Evolutionary conservation across 768 basidiomycete species (phyloP).

Genomic region (Kwoniella heveanensis): DNA sequence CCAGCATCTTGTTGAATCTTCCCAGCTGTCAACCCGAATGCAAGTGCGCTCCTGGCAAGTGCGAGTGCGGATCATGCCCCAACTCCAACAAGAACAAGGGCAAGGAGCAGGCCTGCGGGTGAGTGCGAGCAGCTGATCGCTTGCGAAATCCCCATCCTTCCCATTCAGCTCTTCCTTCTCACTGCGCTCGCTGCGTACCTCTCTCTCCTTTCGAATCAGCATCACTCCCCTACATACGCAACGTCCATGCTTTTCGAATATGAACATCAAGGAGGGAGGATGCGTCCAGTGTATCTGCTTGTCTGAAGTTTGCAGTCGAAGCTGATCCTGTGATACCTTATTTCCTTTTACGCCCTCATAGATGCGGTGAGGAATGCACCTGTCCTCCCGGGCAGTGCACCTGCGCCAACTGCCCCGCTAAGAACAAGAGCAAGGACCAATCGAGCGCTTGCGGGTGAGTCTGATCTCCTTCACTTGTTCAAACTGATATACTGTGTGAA

Average conservation of each 20-base stretch:
- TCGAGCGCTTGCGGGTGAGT: constrained; percentile 24
- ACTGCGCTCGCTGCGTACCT: too few relatives aligned
- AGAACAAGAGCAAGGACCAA: constrained; percentile 15
- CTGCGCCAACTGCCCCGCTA: constrained; percentile 39
- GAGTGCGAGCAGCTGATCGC: constrained; percentile 8
- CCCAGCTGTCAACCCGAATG: constrained; percentile 24
- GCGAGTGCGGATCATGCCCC: constrained; percentile 23
- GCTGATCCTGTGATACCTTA: too few relatives aligned
- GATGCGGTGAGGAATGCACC: constrained; percentile 10
- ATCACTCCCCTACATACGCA: too few relatives aligned
- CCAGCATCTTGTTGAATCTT: background rate
- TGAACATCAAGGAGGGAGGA: too few relatives aligned
- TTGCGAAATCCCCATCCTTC: background rate
- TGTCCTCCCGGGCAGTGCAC: constrained; percentile 31
- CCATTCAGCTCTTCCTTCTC: background rate
- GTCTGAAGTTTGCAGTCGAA: too few relatives aligned
- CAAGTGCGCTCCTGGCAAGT: constrained; percentile 22
- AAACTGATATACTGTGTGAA: too few relatives aligned
- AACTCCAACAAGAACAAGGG: constrained; percentile 32
- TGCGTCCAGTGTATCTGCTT: too few relatives aligned
- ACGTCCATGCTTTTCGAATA: too few relatives aligned
- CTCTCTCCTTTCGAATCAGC: too few relatives aligned
- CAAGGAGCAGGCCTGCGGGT: constrained; percentile 22
- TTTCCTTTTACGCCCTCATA: background rate
- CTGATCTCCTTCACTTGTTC: too few relatives aligned